Evolutionary conservation across 306 rosid species (phyloP), one percentile per base, ranked within the genome.

Genomic region (Glycine tomentella): DNA sequence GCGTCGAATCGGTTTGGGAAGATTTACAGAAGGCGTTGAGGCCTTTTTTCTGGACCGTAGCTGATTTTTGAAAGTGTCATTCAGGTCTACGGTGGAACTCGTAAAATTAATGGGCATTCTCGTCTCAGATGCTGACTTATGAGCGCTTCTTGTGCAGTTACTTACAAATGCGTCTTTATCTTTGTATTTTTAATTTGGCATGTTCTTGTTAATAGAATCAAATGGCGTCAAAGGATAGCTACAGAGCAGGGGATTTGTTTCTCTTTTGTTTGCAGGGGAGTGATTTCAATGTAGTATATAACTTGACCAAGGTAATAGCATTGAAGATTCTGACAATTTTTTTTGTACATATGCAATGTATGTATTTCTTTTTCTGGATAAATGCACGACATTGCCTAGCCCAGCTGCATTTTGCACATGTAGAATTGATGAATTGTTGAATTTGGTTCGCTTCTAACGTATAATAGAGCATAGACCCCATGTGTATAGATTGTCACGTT

Each of bases 11-110:
- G 86, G 51, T 84, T 75, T 59, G 88, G 85, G 70, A 87, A 85
- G 79, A 83, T 82, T 77, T 87, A 82, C 83, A 80, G 73, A 72
- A 82, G 87, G 79, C 87, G 76, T 71, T 20, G 82, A 82, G 17
- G 44, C 49, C 74, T 13, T 48, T 16, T 16, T 56, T 15, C 48
- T 52, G 63, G 38, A 69, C 53, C 48, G 63, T 76, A 53, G 83
- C 77, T 76, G 59, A 80, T 69, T 20, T 25, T 31, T 45, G 31
- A 61, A 59, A 58, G 6, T 77, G 20, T 34, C 49, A 38, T 51
- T 61, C 45, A 9, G 44, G 15, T 33, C 4, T 56, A 12, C 12
- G 4, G 25, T 59, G 42, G 78, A 50, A 36, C 15, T 40, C 34
- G 15, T 69, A 33, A 42, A 78, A 78, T 36, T 9, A 72, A 40